phyloP scores from a whole-genome alignment of 495 filamentous ascomycete species.

The Hypoxylon crocopeplum region DNA sequence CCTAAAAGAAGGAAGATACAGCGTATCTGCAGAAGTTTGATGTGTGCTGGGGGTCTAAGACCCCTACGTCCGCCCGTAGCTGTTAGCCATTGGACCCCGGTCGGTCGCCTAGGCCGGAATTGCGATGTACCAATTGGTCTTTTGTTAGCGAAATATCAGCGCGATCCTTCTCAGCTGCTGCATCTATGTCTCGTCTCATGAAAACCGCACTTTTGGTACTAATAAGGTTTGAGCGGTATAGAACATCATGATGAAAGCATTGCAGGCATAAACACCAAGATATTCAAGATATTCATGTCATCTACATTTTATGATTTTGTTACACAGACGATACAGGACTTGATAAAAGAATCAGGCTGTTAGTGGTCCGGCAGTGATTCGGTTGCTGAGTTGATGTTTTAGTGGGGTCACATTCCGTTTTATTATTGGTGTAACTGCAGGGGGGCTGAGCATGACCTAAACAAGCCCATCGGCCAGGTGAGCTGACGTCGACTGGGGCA shows the following conservation, averaged over 20 bases:
- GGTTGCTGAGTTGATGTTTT: slow-evolving; percentile 19
- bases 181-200: slow-evolving; percentile 2
- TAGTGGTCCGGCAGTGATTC: slow-evolving; percentile 5
- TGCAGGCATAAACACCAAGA: no score
- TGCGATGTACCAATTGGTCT: slow-evolving; percentile 23
- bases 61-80: not conserved
- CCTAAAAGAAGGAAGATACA: not conserved
- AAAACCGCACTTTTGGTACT: slow-evolving; percentile 8
- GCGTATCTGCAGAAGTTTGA: slow-evolving; percentile 20
- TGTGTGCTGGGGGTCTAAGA: not conserved
- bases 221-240: not conserved
- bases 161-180: slow-evolving; percentile 12
- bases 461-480: slow-evolving; percentile 24
- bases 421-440: slow-evolving; percentile 16
- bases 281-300: no score
- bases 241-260: not conserved
- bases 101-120: slow-evolving; percentile 22
- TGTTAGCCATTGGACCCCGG: not conserved
- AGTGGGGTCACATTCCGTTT: slow-evolving; percentile 16
- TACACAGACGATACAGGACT: no score
- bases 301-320: no score
- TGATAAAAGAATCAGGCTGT: slow-evolving; percentile 1
- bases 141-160: slow-evolving; percentile 12
- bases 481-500: slow-evolving; percentile 30
- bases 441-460: slow-evolving; percentile 29